phyloP scores from a whole-genome alignment of 2,329 filamentous ascomycete species.

The Coniochaeta sp. region DNA sequence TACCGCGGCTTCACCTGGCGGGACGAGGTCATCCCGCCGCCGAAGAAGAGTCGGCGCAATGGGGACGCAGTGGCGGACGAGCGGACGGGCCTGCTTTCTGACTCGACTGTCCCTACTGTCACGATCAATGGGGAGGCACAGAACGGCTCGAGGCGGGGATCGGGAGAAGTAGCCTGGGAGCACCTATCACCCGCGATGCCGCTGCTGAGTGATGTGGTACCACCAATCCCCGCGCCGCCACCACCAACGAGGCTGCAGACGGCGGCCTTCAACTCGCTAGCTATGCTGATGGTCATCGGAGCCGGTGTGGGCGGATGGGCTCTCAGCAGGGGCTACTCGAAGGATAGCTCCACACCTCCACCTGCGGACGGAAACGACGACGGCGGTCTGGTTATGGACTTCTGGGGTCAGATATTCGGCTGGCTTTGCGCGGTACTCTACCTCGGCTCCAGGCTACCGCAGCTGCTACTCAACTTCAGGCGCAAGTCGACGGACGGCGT shows the following conservation, averaged over 20 bases:
- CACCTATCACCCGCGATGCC: constrained; percentile 80
- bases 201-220: constrained; percentile 48
- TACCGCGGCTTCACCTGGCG: constrained; percentile 76
- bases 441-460: constrained; percentile 81
- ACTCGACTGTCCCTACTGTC: background rate
- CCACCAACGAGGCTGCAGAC: constrained; percentile 48
- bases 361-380: constrained; percentile 27
- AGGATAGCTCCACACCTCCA: constrained; percentile 24
- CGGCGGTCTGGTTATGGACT: constrained; percentile 57
- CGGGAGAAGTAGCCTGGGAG: background rate
- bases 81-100: constrained; percentile 46
- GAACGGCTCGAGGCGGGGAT: constrained; percentile 34
- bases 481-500: constrained; percentile 92
- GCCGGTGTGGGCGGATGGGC: constrained; percentile 86
- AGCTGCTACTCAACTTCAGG: constrained; percentile 85
- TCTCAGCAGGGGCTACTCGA: constrained; percentile 48
- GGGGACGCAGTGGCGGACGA: constrained; percentile 27
- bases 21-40: constrained; percentile 40
- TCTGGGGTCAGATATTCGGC: constrained; percentile 83
- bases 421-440: constrained; percentile 89
- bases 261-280: constrained; percentile 65
- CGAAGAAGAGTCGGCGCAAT: constrained; percentile 21
- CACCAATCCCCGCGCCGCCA: constrained; percentile 23
- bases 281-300: constrained; percentile 73
- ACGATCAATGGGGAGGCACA: background rate